These are phyloP conservation scores for Aspergillus uvarum DNA, from an alignment of 2,329 filamentous ascomycete species.

Conservation along the genomic window DNA sequence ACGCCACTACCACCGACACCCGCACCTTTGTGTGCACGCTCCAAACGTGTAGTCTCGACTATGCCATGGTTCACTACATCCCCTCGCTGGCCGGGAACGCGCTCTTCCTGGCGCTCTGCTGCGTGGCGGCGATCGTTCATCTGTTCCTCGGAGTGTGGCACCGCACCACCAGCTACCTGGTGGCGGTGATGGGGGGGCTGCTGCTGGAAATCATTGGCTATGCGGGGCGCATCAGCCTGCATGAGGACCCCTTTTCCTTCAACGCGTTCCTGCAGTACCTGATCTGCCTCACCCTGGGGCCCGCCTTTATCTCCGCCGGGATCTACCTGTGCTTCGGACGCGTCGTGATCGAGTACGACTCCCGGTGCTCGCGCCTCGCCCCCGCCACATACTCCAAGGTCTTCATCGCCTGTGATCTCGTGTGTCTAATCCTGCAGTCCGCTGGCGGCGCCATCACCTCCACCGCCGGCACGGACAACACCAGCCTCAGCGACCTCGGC, in stretches of 20 bases:
- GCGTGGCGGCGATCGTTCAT: slow-evolving; percentile 44
- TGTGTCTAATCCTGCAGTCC: slow-evolving; percentile 62
- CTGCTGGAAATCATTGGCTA: slow-evolving; percentile 61
- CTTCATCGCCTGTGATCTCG: slow-evolving; percentile 64
- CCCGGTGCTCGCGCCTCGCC: slow-evolving; percentile 33
- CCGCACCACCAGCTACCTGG: slow-evolving; percentile 51
- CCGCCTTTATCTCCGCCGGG: slow-evolving; percentile 63
- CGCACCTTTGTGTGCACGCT: slow-evolving; percentile 31
- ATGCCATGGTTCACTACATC: slow-evolving; percentile 54
- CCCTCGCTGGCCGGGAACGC: slow-evolving; percentile 56
- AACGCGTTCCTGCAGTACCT: slow-evolving; percentile 50
- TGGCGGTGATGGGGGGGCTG: slow-evolving; percentile 57
- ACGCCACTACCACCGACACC: too few species aligned
- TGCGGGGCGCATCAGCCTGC: slow-evolving; percentile 56
- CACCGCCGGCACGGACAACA: slow-evolving; percentile 5
- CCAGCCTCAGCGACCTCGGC: slow-evolving; percentile 36
- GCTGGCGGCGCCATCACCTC: slow-evolving; percentile 42
- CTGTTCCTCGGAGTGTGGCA: slow-evolving; percentile 46
- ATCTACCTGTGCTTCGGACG: slow-evolving; percentile 57
- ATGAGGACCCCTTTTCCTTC: slow-evolving; percentile 48
- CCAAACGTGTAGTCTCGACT: slow-evolving; percentile 35
- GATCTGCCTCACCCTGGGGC: slow-evolving; percentile 62
- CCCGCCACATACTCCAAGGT: slow-evolving; percentile 36
- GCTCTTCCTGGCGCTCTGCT: slow-evolving; percentile 54
- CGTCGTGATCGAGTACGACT: slow-evolving; percentile 37